phyloP scores from a whole-genome alignment of 306 rosid genomes.

The Malus sylvestris region DNA sequence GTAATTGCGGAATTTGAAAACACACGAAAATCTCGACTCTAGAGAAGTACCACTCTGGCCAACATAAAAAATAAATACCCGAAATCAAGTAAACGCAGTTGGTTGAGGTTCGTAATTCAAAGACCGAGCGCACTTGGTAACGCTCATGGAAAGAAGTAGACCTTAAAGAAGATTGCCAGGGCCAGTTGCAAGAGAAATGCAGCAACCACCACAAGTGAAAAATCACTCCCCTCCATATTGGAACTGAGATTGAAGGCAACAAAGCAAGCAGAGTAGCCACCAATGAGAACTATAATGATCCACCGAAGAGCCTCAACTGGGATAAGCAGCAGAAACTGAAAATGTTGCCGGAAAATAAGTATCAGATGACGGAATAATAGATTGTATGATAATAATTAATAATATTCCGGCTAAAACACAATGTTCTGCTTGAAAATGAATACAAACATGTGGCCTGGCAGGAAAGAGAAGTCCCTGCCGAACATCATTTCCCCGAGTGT shows the following conservation, averaged over 20 bases:
- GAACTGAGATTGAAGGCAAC: slow-evolving; percentile 73
- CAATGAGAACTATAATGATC: slow-evolving; percentile 58
- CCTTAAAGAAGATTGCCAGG: slow-evolving; percentile 89
- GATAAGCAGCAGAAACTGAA: slow-evolving; percentile 80
- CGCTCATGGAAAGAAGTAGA: slow-evolving; percentile 85
- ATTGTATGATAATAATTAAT: neutral
- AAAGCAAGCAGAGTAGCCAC: slow-evolving; percentile 80
- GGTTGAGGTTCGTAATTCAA: slow-evolving; percentile 2
- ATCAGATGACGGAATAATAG: slow-evolving; percentile 19
- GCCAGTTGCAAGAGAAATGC: slow-evolving; percentile 84
- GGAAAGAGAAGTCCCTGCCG: neutral
- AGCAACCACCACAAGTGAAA: slow-evolving; percentile 48
- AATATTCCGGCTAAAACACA: neutral
- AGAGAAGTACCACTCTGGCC: neutral
- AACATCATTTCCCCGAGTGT: neutral
- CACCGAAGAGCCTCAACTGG: slow-evolving; percentile 84
- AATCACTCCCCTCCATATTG: slow-evolving; percentile 43
- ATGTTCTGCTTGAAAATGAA: neutral
- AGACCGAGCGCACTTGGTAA: slow-evolving; percentile 3
- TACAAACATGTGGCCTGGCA: neutral
- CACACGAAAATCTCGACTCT: neutral
- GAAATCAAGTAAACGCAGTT: slow-evolving; percentile 5
- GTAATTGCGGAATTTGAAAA: slow-evolving; percentile 3
- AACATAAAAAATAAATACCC: neutral
- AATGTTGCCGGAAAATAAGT: slow-evolving; percentile 16